Conservation (phyloP, 345 rosid genomes). For the Eucalyptus regnans region DNA sequence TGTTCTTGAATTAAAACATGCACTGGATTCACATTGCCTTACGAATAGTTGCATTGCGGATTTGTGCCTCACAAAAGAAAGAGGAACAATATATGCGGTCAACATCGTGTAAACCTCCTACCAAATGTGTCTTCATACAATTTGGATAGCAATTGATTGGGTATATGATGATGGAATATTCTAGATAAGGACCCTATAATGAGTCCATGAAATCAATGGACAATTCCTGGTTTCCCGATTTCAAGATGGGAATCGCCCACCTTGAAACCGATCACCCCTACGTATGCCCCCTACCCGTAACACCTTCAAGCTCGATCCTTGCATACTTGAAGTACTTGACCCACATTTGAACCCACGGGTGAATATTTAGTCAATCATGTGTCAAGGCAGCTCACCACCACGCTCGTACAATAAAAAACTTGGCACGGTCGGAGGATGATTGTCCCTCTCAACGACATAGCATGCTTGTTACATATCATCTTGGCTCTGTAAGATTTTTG, state of each 20-base stretch:
- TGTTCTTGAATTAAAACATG: neutral
- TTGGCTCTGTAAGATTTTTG: neutral
- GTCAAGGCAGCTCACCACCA: neutral
- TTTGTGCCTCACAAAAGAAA: neutral
- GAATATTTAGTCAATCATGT: neutral
- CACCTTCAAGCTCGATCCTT: neutral
- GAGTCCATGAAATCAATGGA: neutral
- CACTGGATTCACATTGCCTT: neutral
- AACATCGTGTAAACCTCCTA: neutral
- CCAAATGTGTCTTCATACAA: neutral
- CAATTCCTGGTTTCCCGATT: fast-evolving
- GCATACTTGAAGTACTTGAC: neutral
- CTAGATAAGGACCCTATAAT: neutral
- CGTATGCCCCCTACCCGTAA: neutral
- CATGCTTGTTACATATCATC: neutral
- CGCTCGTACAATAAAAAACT: neutral
- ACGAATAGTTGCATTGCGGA: neutral
- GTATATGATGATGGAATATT: neutral
- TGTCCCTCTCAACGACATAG: neutral
- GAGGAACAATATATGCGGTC: neutral
- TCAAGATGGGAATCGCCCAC: fast-evolving
- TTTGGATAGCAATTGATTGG: neutral
- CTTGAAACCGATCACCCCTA: neutral
- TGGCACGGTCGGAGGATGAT: neutral
- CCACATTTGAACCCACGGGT: neutral